Evolutionary conservation across 1,284 basidiomycete genomes (phyloP).

Genomic region (Schizophyllum amplum): DNA sequence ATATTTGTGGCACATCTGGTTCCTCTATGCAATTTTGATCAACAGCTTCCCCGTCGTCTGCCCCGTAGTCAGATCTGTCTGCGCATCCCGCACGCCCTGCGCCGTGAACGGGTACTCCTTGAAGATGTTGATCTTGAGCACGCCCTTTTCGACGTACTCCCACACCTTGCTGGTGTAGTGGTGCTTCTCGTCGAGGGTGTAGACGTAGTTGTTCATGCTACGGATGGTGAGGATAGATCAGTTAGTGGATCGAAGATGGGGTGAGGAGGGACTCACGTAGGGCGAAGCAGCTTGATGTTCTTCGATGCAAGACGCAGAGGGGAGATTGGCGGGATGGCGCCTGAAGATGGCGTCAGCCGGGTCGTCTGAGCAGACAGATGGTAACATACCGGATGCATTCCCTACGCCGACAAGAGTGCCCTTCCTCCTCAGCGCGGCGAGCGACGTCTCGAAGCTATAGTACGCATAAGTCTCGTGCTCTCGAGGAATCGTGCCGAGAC

Average conservation of each 20-base stretch:
- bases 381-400: constrained; percentile 91
- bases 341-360: no score
- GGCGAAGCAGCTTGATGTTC: constrained; percentile 75
- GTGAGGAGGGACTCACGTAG: constrained; percentile 44
- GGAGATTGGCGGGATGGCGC: constrained; percentile 65
- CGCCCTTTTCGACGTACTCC: constrained; percentile 49
- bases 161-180: constrained; percentile 66
- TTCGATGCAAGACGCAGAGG: constrained; percentile 73
- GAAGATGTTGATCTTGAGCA: constrained; percentile 65
- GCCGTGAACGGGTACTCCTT: constrained; percentile 80
- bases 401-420: constrained; percentile 87
- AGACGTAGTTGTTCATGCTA: constrained; percentile 61
- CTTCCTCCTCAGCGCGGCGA: constrained; percentile 73
- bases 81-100: constrained; percentile 73
- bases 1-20: no score
- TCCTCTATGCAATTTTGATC: constrained; percentile 61
- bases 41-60: constrained; percentile 80
- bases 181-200: constrained; percentile 64
- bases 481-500: constrained; percentile 19
- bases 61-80: constrained; percentile 73
- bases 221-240: no score
- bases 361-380: no score
- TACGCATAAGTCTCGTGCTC: constrained; percentile 1
- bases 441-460: constrained; percentile 72
- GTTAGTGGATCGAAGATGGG: no score